phyloP scores from a whole-genome alignment of 176 grass and related monocot species.

The Avena eriantha region DNA sequence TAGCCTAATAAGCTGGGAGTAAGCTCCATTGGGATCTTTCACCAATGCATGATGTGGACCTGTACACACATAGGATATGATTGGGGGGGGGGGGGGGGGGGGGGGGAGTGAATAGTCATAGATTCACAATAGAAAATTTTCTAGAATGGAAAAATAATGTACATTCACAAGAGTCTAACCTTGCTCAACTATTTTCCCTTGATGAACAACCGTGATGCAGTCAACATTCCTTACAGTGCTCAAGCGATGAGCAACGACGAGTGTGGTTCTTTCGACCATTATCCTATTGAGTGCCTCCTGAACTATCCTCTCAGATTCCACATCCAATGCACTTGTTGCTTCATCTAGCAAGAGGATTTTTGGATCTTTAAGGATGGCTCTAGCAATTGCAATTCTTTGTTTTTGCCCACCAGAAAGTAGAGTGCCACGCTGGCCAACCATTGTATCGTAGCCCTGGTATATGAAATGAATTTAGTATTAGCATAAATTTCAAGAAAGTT shows the following conservation, averaged over 20 bases:
- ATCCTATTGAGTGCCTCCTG: slow-evolving; percentile 80
- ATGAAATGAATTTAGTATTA: neutral
- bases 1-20: too few relatives aligned
- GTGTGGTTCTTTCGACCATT: slow-evolving; percentile 75
- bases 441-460: slow-evolving; percentile 79
- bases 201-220: slow-evolving; percentile 65
- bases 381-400: slow-evolving; percentile 90
- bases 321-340: slow-evolving; percentile 93
- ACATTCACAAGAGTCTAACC: slow-evolving; percentile 32
- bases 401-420: slow-evolving; percentile 95
- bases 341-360: slow-evolving; percentile 89
- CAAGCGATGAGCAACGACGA: slow-evolving; percentile 81
- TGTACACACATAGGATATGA: too few relatives aligned
- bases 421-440: slow-evolving; percentile 82
- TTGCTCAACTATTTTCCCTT: slow-evolving; percentile 88
- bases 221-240: slow-evolving; percentile 84
- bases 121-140: too few relatives aligned
- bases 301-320: slow-evolving; percentile 82
- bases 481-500: too few relatives aligned
- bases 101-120: too few relatives aligned
- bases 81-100: too few relatives aligned
- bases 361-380: slow-evolving; percentile 86
- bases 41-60: too few relatives aligned
- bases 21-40: too few relatives aligned
- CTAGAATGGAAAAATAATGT: too few relatives aligned